phyloP scores from a whole-genome alignment of 73 alveolate species.

The Symbiodinium natans region DNA sequence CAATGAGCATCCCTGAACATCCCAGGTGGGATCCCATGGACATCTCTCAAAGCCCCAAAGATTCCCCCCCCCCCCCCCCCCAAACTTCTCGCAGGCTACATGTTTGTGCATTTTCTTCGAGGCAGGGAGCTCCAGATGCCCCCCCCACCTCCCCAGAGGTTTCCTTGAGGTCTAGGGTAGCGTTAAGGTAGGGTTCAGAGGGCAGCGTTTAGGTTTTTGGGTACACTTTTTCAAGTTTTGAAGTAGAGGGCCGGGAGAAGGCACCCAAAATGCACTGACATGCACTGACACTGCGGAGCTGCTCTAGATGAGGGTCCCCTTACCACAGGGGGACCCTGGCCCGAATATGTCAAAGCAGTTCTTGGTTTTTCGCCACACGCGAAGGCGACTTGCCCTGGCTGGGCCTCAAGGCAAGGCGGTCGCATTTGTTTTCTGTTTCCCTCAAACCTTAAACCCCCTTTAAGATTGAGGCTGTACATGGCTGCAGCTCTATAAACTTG shows the following conservation, averaged over 20 bases:
- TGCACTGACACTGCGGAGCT: neutral
- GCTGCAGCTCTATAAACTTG: too few species aligned
- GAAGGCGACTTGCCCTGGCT: conserved; percentile 86
- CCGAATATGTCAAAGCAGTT: neutral
- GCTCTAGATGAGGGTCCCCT: neutral
- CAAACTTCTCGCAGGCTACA: conserved; percentile 14
- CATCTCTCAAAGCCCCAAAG: neutral
- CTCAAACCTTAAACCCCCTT: too few species aligned
- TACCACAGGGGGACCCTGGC: neutral
- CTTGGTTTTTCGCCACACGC: neutral
- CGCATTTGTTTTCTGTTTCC: too few species aligned
- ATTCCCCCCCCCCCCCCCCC: neutral
- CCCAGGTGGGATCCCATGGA: neutral
- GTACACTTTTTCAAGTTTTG: neutral
- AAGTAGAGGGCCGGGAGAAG: neutral
- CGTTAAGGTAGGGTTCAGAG: neutral
- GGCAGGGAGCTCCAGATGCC: too few species aligned
- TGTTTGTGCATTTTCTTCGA: conserved; percentile 74
- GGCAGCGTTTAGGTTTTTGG: neutral
- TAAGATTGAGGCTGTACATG: too few species aligned
- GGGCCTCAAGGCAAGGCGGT: conserved; percentile 86
- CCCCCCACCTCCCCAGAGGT: neutral
- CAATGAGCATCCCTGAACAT: neutral
- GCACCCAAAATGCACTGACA: neutral
- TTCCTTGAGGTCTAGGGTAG: neutral